phyloP scores from a whole-genome alignment of 306 rosid genomes.

The Trifolium pratense region DNA sequence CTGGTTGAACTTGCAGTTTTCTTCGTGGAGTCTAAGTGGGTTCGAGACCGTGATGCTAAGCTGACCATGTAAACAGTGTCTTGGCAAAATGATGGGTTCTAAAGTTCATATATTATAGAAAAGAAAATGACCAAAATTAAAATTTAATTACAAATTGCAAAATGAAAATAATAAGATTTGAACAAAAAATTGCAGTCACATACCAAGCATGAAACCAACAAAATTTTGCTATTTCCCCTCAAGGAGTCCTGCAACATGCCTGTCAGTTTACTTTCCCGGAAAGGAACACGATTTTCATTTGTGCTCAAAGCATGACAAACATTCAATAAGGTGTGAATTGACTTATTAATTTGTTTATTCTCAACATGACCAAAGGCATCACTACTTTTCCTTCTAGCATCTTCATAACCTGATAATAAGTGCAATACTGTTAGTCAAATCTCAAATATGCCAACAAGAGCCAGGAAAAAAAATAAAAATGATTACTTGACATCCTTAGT shows the following conservation, averaged over 20 bases:
- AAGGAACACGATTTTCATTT: conserved; percentile 70
- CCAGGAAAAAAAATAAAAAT: neutral
- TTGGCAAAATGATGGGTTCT: conserved; percentile 84
- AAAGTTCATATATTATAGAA: conserved; percentile 17
- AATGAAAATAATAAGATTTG: conserved; percentile 21
- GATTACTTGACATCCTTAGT: conserved; percentile 4
- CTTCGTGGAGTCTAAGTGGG: conserved; percentile 44
- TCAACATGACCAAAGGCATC: conserved; percentile 55
- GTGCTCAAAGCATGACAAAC: conserved; percentile 67
- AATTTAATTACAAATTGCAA: conserved; percentile 1
- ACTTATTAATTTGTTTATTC: conserved; percentile 66
- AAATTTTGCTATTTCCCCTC: conserved; percentile 61
- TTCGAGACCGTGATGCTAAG: conserved; percentile 67
- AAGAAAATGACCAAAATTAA: conserved; percentile 21
- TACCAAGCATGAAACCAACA: conserved; percentile 86
- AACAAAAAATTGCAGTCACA: conserved; percentile 18
- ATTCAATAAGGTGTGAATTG: conserved; percentile 72
- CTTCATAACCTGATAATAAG: conserved; percentile 73
- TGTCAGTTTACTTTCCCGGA: conserved; percentile 90
- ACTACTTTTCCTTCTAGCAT: conserved; percentile 63
- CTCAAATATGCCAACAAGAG: neutral
- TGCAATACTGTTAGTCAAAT: conserved; percentile 13
- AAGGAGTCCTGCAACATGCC: conserved; percentile 84
- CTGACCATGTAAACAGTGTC: conserved; percentile 75
- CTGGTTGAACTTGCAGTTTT: conserved; percentile 51